Evolutionary conservation across 2,329 filamentous ascomycete species (phyloP).

Genomic region (Cordyceps pruinosa): DNA sequence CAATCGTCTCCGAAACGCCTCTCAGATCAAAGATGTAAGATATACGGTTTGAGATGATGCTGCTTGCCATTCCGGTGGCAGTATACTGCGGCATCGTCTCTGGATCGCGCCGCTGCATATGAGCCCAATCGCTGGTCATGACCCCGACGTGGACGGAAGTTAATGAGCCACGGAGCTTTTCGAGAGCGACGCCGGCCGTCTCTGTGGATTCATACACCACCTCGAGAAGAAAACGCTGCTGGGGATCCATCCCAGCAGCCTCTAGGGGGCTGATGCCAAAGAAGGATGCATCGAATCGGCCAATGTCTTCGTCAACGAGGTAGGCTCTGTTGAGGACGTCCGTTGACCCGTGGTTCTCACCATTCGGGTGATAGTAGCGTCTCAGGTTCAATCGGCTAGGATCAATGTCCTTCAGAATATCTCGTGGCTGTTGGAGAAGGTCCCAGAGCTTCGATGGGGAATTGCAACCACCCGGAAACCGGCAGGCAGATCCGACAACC

Average conservation of each 20-base stretch:
- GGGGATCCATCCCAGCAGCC: slow-evolving; percentile 29
- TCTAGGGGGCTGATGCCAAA: slow-evolving; percentile 39
- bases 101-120: slow-evolving; percentile 20
- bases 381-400: not conserved
- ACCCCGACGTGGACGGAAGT: slow-evolving; percentile 19
- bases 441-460: slow-evolving; percentile 31
- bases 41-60: slow-evolving; percentile 37
- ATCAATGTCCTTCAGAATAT: slow-evolving; percentile 14
- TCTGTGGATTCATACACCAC: slow-evolving; percentile 26
- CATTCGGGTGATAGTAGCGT: not conserved
- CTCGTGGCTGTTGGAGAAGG: slow-evolving; percentile 22
- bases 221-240: slow-evolving; percentile 25
- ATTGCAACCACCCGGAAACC: slow-evolving; percentile 30
- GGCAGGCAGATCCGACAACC: slow-evolving; percentile 33
- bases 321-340: slow-evolving; percentile 1
- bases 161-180: not conserved
- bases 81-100: slow-evolving; percentile 1
- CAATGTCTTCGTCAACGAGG: not conserved
- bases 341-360: slow-evolving; percentile 16
- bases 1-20: slow-evolving; percentile 42
- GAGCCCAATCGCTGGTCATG: slow-evolving; percentile 23
- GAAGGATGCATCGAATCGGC: slow-evolving; percentile 37
- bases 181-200: slow-evolving; percentile 9
- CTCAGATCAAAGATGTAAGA: slow-evolving; percentile 46
- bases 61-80: slow-evolving; percentile 14